Percentiles rank a stretch among this genome's conserved stretches.
Conservation (phyloP, 257 asterid genomes). For the Sherardia arvensis region DNA sequence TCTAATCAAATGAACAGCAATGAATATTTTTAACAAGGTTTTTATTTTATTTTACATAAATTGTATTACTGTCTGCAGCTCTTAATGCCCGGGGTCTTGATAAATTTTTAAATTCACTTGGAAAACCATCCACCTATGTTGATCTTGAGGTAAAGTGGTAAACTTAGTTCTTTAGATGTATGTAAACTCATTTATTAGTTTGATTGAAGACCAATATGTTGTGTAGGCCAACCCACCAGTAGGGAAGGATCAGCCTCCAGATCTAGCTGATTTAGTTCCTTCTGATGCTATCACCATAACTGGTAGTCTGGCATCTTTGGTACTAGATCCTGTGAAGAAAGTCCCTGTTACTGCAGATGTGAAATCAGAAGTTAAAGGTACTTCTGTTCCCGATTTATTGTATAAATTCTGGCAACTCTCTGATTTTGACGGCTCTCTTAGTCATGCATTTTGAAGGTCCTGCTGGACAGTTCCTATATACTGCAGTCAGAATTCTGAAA, state of each 20-base stretch:
- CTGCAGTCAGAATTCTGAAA: background rate
- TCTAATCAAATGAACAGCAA: background rate
- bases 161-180: slow-evolving; percentile 2
- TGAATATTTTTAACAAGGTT: background rate
- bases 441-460: background rate
- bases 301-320: slow-evolving; percentile 28
- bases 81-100: slow-evolving; percentile 60
- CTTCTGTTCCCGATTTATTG: background rate
- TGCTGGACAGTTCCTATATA: background rate
- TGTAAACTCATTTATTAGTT: slow-evolving; percentile 4
- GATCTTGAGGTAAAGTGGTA: slow-evolving; percentile 74
- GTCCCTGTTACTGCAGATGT: slow-evolving; percentile 21
- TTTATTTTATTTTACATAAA: background rate
- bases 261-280: slow-evolving; percentile 78
- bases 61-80: slow-evolving; percentile 37
- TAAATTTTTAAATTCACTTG: slow-evolving; percentile 74
- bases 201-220: background rate
- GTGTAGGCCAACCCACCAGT: slow-evolving; percentile 73
- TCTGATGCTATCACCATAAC: slow-evolving; percentile 42
- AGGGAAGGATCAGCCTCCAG: slow-evolving; percentile 98
- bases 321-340: slow-evolving; percentile 28
- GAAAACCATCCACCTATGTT: slow-evolving; percentile 57
- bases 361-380: slow-evolving; percentile 43
- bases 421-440: background rate
- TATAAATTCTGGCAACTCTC: background rate